Evolutionary conservation across 2,329 filamentous ascomycete genomes (phyloP).

Genomic region (Cytospora schulzeri): DNA sequence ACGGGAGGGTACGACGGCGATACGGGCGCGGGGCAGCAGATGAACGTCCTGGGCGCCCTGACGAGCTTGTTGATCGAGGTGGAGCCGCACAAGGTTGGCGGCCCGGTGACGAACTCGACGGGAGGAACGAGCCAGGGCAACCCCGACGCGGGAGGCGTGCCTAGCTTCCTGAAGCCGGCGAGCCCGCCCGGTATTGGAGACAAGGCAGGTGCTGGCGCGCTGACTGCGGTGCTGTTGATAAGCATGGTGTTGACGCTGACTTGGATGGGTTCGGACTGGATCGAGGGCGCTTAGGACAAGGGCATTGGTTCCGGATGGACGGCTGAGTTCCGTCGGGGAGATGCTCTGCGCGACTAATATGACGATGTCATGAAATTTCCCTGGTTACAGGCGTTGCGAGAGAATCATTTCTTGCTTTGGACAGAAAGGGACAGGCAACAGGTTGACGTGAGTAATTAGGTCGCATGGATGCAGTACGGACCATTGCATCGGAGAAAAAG

Average conservation of each 20-base stretch:
- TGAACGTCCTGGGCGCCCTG: slow-evolving; percentile 53
- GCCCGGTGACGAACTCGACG: slow-evolving; percentile 42
- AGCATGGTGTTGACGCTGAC: slow-evolving; percentile 38
- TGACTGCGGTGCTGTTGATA: slow-evolving; percentile 42
- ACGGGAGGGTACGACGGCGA: slow-evolving; percentile 48
- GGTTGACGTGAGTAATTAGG: neutral
- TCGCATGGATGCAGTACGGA: neutral
- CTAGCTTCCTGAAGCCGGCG: slow-evolving; percentile 12
- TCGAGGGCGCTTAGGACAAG: slow-evolving; percentile 7
- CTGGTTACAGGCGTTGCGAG: neutral
- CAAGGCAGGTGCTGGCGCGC: slow-evolving; percentile 44
- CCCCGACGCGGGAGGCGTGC: slow-evolving; percentile 34
- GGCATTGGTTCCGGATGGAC: neutral
- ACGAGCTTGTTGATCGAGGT: slow-evolving; percentile 45
- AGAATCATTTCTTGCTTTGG: neutral
- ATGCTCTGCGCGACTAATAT: neutral
- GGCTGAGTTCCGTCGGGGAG: neutral
- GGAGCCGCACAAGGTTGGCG: slow-evolving; percentile 18
- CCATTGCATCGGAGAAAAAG: neutral
- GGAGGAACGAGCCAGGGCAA: slow-evolving; percentile 46
- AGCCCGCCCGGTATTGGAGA: slow-evolving; percentile 37
- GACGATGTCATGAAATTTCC: neutral
- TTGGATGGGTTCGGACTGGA: slow-evolving; percentile 39
- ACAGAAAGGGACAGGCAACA: neutral
- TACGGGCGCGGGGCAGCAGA: slow-evolving; percentile 54